phyloP scores from a whole-genome alignment of 164 flowering plant genomes.

The Platanus orientalis region DNA sequence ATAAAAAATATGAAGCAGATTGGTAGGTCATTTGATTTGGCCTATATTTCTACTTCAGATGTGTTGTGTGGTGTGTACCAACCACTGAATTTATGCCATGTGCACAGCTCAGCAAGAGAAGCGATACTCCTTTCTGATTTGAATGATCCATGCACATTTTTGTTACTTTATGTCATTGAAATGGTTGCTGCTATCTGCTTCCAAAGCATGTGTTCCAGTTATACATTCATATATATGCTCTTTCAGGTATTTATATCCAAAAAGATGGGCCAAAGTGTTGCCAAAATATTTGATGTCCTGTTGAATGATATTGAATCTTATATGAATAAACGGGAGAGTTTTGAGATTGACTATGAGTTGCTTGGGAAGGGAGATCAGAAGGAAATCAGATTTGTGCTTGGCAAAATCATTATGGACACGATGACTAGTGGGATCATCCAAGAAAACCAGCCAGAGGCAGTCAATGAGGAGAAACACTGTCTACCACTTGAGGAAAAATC shows the following conservation, averaged over 20 bases:
- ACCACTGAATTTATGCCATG: too few relatives aligned
- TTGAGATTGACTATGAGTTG: conserved; percentile 35
- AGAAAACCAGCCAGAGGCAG: background rate
- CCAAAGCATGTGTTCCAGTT: too few relatives aligned
- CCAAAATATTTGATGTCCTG: conserved; percentile 40
- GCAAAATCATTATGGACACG: conserved; percentile 68
- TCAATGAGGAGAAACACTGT: background rate
- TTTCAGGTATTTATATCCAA: conserved; percentile 59
- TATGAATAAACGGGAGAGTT: conserved; percentile 18
- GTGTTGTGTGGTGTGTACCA: too few relatives aligned
- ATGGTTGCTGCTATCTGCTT: too few relatives aligned
- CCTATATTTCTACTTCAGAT: too few relatives aligned
- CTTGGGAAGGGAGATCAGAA: conserved; percentile 44
- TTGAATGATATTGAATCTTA: conserved; percentile 24
- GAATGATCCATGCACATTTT: too few relatives aligned
- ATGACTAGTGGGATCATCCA: conserved; percentile 30
- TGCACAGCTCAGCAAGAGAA: too few relatives aligned
- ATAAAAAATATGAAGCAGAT: too few relatives aligned
- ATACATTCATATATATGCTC: background rate
- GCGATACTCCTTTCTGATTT: too few relatives aligned
- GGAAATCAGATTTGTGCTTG: conserved; percentile 69
- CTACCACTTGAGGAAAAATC: background rate
- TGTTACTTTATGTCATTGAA: too few relatives aligned
- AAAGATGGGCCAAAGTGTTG: conserved; percentile 26
- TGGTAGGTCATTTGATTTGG: too few relatives aligned